Base-by-base conservation (phyloP, 169 alveolate genomes). In the Plasmodium ovale region DNA sequence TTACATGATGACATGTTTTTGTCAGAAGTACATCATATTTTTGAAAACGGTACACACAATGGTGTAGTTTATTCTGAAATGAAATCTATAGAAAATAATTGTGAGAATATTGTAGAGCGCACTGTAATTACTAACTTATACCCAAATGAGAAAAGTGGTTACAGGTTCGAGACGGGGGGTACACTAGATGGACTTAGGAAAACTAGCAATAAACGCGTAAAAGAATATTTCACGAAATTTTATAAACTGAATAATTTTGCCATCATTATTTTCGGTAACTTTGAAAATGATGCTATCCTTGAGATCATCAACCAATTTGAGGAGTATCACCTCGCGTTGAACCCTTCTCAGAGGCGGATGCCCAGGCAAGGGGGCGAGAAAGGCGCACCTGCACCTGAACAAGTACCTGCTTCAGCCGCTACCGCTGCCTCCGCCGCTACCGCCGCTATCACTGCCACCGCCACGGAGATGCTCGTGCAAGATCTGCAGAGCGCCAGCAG, bases 21-120 rank as follows among this genome's bases (percentile, higher is more conserved):
- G 60, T 94, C 97, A 9, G 98, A 95, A 56, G 95, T 95, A 9
- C 98, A 95, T 73, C 96, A 95, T 72, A 69, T 95, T 35, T 91
- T 70, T 1, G 94, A 94, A 9, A 94, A 92, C 67, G 96, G 95
- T 21, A 39, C 93, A 1, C 94, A 91, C 87, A 73, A 96, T 21
- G 96, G 95, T 19, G 92, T 93, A 9, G 96, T 91, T 0, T 93
- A 93, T 64, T 85, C 93, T 49, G 96, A 93, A 67, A 93, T 93
- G 96, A 93, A 93, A 67, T 59, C 93, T 0, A 64, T 70, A 16
- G 96, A 93, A 67, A 82, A 93, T 64, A 60, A 60, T 29, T 82
- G 94, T 10, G 95, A 91, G 7, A 68, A 56, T 44, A 47, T 93
- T 44, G 92, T 82, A 19, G 71, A 79, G 29, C 67, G 87, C 29